Evolutionary conservation across 1,139 yeast species (phyloP), one percentile per base, ranked within the genome.

Genomic region (Scheffersomyces titani): DNA sequence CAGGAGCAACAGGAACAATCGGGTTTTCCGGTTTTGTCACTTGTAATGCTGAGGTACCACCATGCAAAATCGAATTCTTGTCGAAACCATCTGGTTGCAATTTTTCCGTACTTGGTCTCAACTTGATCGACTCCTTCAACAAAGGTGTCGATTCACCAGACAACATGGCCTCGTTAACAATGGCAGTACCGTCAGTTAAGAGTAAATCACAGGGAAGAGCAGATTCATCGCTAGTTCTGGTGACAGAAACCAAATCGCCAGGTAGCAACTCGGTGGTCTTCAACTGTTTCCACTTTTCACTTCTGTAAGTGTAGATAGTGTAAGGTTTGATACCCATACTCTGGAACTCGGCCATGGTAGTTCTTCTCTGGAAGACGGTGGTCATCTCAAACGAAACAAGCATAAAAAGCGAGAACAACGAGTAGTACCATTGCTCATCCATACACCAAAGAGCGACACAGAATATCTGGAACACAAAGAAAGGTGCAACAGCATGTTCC

Each of bases 401-500:
- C 96, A 94, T 93, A 72, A 96, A 88, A 62, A 94, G 80, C 40
- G 97, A 90, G 75, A 96, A 92, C 60, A 96, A 77, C 5, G 98
- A 92, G 70, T 90, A 90, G 74, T 93, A 93, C 98, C 98, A 94
- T 78, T 91, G 90, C 65, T 93, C 98, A 75, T 96, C 99, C 86
- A 94, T 85, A 69, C 92, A 84, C 98, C 98, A 96, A 61, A 96
- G 81, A 18, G 96, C 97, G 56, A 94, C 97, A 70, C 98, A 93
- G 72, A 94, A 94, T 59, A 94, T 83, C 77, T 94, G 99, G 78
- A 94, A 94, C 40, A 94, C 97, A 67, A 94, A 94, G 73, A 96
- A 91, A 11, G 99, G 99, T 13, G 99, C 98, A 51, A 96, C 96
- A 6, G 98, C 99, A 72, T 94, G 99, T 74, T 94, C 99, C 71